phyloP scores from a whole-genome alignment of 139 green algal species.

The Chlamydomonas eustigma region DNA sequence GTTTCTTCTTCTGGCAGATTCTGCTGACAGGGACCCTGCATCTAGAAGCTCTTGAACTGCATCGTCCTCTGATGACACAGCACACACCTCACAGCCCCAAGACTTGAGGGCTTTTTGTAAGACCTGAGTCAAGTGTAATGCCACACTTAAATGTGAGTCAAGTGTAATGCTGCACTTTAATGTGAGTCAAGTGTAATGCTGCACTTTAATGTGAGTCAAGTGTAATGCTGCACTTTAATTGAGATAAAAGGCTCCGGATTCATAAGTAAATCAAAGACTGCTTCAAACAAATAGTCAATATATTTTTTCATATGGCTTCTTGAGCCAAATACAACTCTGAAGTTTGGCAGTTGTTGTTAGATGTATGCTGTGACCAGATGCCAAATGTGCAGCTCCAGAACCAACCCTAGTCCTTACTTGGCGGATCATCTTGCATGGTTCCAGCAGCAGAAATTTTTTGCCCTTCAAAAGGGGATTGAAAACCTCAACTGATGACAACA shows the following conservation, averaged over 20 bases:
- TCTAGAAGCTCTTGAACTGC: slow-evolving; percentile 41
- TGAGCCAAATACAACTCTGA: too few relatives aligned
- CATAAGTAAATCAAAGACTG: too few relatives aligned
- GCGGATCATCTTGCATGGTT: slow-evolving; percentile 12
- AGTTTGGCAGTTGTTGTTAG: too few relatives aligned
- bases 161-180: background rate
- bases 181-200: too few relatives aligned
- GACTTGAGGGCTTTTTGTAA: slow-evolving; percentile 37
- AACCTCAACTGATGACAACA: background rate
- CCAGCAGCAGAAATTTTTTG: slow-evolving; percentile 15
- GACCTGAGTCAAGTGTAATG: background rate
- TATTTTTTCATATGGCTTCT: too few relatives aligned
- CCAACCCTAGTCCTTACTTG: too few relatives aligned
- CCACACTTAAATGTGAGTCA: background rate
- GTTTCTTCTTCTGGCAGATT: background rate
- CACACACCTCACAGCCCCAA: slow-evolving; percentile 65
- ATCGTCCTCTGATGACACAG: slow-evolving; percentile 43
- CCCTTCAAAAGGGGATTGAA: slow-evolving; percentile 6
- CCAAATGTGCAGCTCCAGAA: too few relatives aligned
- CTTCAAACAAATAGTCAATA: too few relatives aligned
- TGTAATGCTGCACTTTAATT: too few relatives aligned
- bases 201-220: too few relatives aligned
- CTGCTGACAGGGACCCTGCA: slow-evolving; percentile 23
- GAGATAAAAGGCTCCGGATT: too few relatives aligned
- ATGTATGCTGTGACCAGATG: too few relatives aligned